Evolutionary conservation across 2,329 filamentous ascomycete species (phyloP).

Genomic region (Colletotrichum limetticola): DNA sequence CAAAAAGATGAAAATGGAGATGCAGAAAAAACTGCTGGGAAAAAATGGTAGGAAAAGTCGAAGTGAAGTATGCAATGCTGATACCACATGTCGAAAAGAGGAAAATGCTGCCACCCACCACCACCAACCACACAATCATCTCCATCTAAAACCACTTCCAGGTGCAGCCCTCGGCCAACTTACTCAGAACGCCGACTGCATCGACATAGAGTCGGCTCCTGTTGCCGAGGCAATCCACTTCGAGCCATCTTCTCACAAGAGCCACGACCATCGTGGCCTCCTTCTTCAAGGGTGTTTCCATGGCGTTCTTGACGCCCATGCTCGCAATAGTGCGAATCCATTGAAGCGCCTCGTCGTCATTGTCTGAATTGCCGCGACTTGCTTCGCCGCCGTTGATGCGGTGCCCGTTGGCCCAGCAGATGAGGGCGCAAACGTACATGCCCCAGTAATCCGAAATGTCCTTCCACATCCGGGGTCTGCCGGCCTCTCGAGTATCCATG

Average conservation of each 20-base stretch:
- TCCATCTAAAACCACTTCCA: conserved; percentile 33
- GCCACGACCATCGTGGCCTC: conserved; percentile 59
- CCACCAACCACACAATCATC: neutral
- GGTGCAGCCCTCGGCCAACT: conserved; percentile 55
- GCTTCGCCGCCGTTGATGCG: conserved; percentile 36
- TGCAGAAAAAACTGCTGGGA: neutral
- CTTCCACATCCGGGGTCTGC: conserved; percentile 38
- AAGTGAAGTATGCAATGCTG: neutral
- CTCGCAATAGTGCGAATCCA: conserved; percentile 55
- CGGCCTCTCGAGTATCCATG: conserved; percentile 22
- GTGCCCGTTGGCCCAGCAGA: conserved; percentile 68
- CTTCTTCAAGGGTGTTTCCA: conserved; percentile 50
- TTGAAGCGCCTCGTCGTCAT: conserved; percentile 41
- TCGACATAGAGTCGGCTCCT: conserved; percentile 63
- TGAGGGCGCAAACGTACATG: conserved; percentile 66
- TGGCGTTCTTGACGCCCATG: conserved; percentile 51
- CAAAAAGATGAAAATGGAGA: neutral
- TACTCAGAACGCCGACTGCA: conserved; percentile 62
- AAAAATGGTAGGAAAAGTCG: neutral
- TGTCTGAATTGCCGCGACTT: conserved; percentile 35
- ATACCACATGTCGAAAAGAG: neutral
- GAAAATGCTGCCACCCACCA: neutral
- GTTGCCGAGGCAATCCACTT: conserved; percentile 59
- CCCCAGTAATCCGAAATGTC: conserved; percentile 63
- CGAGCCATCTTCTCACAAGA: conserved; percentile 58